These are phyloP conservation scores for Capsicum baccatum DNA, from an alignment of 257 asterid species.

Conservation along the genomic window DNA sequence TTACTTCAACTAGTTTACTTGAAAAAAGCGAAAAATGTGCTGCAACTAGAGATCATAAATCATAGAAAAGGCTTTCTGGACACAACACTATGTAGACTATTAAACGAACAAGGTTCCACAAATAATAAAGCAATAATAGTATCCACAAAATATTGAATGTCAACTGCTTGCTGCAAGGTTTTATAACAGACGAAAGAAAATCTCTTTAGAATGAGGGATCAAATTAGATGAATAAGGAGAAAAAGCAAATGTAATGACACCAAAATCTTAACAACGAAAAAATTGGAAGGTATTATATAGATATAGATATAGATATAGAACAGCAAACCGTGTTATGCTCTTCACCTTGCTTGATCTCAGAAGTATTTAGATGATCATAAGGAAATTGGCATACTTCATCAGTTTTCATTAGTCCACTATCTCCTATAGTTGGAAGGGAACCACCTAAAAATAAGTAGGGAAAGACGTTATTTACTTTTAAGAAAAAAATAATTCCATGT, in stretches of 20 bases:
- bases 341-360: conserved; percentile 18
- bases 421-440: not conserved
- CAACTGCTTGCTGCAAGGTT: not conserved
- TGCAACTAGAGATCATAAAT: not conserved
- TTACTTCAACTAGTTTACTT: not conserved
- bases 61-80: not conserved
- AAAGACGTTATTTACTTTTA: not conserved
- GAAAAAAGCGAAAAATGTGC: not conserved
- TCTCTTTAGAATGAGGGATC: not conserved
- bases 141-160: not conserved
- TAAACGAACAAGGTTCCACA: not conserved
- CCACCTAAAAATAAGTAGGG: conserved; percentile 3
- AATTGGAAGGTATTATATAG: not conserved
- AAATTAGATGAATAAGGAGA: not conserved
- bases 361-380: conserved; percentile 17
- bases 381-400: not conserved
- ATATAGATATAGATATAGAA: not conserved
- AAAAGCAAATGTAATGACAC: not conserved
- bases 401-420: not conserved
- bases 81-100: not conserved
- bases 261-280: not conserved
- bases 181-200: not conserved
- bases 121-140: not conserved
- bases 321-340: not conserved
- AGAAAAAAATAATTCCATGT: too few species aligned